A percentile compares a stretch with the other conserved stretches of the same genome.
These are phyloP conservation scores for Cucurbita pepo DNA, from an alignment of 306 rosid genomes.

Conservation along the genomic window DNA sequence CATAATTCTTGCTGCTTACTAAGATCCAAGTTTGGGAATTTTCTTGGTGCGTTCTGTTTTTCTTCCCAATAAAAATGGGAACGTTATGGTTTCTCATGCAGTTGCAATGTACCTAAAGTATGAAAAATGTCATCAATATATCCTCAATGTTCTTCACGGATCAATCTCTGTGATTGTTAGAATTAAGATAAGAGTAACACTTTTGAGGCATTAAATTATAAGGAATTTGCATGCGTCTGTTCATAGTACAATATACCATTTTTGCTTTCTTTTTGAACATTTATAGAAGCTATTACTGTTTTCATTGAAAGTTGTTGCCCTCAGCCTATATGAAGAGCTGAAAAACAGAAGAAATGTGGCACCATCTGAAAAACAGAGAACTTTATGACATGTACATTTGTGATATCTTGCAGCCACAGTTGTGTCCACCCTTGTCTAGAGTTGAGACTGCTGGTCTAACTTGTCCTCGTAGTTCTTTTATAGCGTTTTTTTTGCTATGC, in stretches of 20 bases:
- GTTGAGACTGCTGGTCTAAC: background rate
- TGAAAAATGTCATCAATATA: background rate
- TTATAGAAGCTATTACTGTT: background rate
- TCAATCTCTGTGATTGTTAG: background rate
- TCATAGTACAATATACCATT: too few relatives aligned
- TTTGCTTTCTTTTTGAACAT: background rate
- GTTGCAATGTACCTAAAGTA: background rate
- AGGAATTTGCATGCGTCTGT: background rate
- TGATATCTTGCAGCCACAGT: background rate
- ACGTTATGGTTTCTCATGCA: background rate
- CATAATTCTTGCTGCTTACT: background rate
- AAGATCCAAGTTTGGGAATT: background rate
- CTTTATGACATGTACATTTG: background rate
- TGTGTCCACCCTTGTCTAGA: background rate
- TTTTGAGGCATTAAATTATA: background rate
- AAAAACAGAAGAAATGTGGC: background rate
- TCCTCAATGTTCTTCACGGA: background rate
- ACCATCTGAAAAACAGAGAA: background rate
- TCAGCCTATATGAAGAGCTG: background rate
- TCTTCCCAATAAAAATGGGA: slow-evolving; percentile 6
- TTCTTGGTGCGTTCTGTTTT: background rate
- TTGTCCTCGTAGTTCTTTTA: background rate
- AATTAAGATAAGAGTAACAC: background rate
- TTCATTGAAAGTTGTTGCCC: background rate
- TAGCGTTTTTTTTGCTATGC: background rate